Base-by-base conservation (phyloP, 2,329 filamentous ascomycete genomes). In the Pseudopyricularia javanii region DNA sequence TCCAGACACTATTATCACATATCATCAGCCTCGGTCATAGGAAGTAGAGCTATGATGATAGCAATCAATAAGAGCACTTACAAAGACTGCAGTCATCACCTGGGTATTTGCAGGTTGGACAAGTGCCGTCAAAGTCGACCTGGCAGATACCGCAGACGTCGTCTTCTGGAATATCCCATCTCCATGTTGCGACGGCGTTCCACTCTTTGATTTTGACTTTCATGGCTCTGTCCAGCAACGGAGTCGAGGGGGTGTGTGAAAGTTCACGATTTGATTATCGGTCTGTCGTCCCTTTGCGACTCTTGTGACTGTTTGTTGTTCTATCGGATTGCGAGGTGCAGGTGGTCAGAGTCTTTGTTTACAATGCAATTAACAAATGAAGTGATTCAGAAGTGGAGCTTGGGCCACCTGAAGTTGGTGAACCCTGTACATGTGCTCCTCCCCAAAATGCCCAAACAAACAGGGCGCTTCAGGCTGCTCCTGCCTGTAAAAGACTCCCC, bases 121-220 rank as follows among this genome's bases (percentile, higher is more conserved):
- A 98, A 26, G 93, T 97, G 55, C 91, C 91, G 67, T 98, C 93
- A 66, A 97, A 98, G 63, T 95, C 88, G 57, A 95, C 91, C 66
- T 95, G 91, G 70, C 93, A 98, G 71, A 98, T 98, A 62, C 93
- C 93, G 62, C 93, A 98, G 57, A 97, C 91, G 66, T 98, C 91
- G 71, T 96, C 91, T 62, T 95, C 90, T 24, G 91, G 90, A 63
- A 97, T 88, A 66, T 97, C 88, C 93, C 93, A 98, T 58, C 88
- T 84, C 93, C 93, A 98, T 53, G 90, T 91, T 17, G 93, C 93
- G 57, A 98, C 89, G 4, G 90, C 87, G 63, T 93, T 86, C 89
- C 91, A 97, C 65, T 88, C 81, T 63, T 85, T 88, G 70, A 97
- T 93, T 49, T 83, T 93, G 73, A 97, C 89, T 71, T 95, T 97